A percentile compares a stretch with the other conserved stretches of the same genome.
These are phyloP conservation scores for Emmonsiellopsis sp. DNA, from an alignment of 2,329 filamentous ascomycete genomes.

Conservation along the genomic window DNA sequence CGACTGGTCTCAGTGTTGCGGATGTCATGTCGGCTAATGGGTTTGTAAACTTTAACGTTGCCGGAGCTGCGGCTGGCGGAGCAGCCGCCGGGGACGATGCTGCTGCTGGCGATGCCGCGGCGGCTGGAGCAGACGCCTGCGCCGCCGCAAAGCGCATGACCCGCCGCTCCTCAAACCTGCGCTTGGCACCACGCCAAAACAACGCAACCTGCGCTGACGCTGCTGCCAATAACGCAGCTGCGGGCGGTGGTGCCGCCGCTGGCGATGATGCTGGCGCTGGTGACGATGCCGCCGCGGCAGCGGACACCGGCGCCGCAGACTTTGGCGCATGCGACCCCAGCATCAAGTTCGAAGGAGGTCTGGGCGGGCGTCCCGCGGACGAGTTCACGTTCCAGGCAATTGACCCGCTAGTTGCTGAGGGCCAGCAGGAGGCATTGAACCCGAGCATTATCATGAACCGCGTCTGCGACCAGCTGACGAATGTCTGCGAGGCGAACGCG, in stretches of 20 bases:
- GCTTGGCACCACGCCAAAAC: not conserved
- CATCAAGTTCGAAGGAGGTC: constrained; percentile 50
- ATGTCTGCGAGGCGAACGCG: constrained; percentile 55
- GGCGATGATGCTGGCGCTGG: constrained; percentile 1
- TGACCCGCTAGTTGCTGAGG: constrained; percentile 51
- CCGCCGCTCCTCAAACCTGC: not conserved
- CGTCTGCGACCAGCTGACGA: constrained; percentile 60
- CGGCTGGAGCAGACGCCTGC: constrained; percentile 10
- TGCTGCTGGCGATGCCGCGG: constrained; percentile 16
- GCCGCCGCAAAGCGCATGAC: constrained; percentile 5
- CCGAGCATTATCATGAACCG: constrained; percentile 66
- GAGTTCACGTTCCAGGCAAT: constrained; percentile 62
- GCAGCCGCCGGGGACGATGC: constrained; percentile 23
- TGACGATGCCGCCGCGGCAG: constrained; percentile 1
- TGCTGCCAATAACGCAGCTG: not conserved
- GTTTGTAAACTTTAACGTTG: constrained; percentile 51
- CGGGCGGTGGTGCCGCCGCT: constrained; percentile 1
- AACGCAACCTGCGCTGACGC: not conserved
- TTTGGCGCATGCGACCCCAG: constrained; percentile 44
- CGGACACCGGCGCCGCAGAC: constrained; percentile 30
- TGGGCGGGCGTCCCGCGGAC: constrained; percentile 41
- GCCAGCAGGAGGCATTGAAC: constrained; percentile 60
- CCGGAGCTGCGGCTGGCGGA: constrained; percentile 14
- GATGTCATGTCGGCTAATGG: constrained; percentile 54
- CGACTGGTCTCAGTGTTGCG: constrained; percentile 56